Base-by-base conservation (phyloP, 164 flowering plant species). In the Pachysandra terminalis region DNA sequence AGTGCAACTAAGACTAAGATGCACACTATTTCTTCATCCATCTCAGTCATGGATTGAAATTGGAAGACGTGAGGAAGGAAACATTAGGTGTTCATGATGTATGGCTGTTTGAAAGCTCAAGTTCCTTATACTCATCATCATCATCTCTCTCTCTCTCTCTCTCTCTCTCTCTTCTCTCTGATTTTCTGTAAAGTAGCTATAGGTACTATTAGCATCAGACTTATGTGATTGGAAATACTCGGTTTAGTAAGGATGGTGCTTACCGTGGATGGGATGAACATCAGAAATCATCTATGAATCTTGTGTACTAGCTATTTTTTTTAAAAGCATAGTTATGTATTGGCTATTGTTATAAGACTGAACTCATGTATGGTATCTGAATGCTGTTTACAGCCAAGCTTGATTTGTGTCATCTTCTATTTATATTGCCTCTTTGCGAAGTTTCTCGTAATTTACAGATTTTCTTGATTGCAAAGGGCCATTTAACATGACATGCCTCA, bases 151-250 rank as follows among this genome's bases (percentile, higher is more conserved):
- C 9, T 12, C 41, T 1, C 17, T 14, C 40, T 5, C 15, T 12
- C 51, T 41, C 15, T 21, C 1, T 19, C n/a, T n/a, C n/a, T 21
- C 12, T 23, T n/a, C 37, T 37, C n/a, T n/a, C n/a, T n/a, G n/a
- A n/a, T n/a, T n/a, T n/a, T n/a, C n/a, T n/a, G n/a, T n/a, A n/a
- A n/a, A n/a, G n/a, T n/a, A n/a, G n/a, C 57, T 32, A 17, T 12
- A n/a, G 21, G 12, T 67, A 25, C 40, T 27, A 40, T 16, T 24
- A 10, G 51, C 21, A 56, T 27, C 22, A 1, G 23, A 64, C n/a
- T n/a, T n/a, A 49, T 51, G 66, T 48, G 13, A 49, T 49, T 25
- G 66, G 22, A 49, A 27, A 64, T 23, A 53, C 28, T 64, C 21
- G 0, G 28, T 59, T n/a, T n/a, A 35, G 37, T 24, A 2, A 13